Base-by-base conservation (phyloP, 192 early-diverging fungal species). In the Linnemannia schmuckeri region DNA sequence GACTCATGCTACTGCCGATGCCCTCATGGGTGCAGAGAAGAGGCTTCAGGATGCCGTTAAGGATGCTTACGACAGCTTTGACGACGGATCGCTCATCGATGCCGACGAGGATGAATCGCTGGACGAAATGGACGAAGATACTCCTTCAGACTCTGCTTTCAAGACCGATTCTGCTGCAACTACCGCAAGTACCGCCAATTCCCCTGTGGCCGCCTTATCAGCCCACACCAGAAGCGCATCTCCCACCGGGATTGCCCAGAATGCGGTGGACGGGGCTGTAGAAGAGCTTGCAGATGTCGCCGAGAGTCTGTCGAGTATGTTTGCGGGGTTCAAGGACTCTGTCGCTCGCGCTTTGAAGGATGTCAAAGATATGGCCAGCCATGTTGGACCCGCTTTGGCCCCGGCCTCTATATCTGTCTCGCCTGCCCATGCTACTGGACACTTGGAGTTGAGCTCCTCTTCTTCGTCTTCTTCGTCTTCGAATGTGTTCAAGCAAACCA, bases 201-300 rank as follows among this genome's bases (percentile, higher is more conserved):
- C 22, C 15, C 72, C 72, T 4, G 0, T 73, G 1, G 46, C 44
- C 6, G 12, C 44, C 44, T 12, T 10, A 6, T 10, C 44, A 22
- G 27, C 15, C 46, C 20, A 27, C 9, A 44, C 15, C 44, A 46
- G 41, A 73, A 73, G n/a, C n/a, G 9, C 41, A 6, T 30, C 41
- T n/a, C 33, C 52, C 46, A 52, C 46, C 1, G 72, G 7, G 15
- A 2, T 44, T 4, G 52, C 37, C 24, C 77, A 78, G 2, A 30
- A 12, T 4, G 66, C 77, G 7, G n/a, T 79, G 22, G 49, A 54
- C 0, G 69, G 38, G 13, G 77, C 69, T 12, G 38, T 68, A 3
- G 77, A 79, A 22, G 71, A 38, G 20, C 17, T 79, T 8, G 68
- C 77, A n/a, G 77, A 79, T 72, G 70, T 79, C 0, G 52, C 77